A percentile compares a stretch with the other conserved stretches of the same genome.
phyloP scores from a whole-genome alignment of 108 stramenopile species.

The Pelagomonas calceolata region DNA sequence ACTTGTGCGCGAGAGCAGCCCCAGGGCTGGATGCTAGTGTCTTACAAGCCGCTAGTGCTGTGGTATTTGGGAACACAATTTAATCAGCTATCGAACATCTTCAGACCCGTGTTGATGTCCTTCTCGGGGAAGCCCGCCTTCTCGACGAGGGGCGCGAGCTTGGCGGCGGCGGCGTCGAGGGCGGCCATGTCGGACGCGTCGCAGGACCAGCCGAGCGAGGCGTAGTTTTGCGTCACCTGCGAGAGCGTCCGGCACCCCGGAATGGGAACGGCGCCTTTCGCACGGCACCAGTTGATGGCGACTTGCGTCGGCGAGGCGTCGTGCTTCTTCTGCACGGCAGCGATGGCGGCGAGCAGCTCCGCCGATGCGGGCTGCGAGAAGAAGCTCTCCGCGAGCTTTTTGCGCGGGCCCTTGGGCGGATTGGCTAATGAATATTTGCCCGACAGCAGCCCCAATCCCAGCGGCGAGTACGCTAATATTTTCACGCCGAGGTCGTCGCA shows the following conservation, averaged over 20 bases:
- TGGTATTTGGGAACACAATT: too few species aligned
- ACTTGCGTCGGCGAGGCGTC: conserved; percentile 36
- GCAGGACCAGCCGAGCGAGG: conserved; percentile 43
- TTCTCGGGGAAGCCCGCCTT: conserved; percentile 42
- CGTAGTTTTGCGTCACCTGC: conserved; percentile 48
- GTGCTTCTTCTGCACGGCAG: conserved; percentile 31
- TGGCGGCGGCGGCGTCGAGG: conserved; percentile 40
- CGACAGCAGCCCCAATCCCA: conserved; percentile 54
- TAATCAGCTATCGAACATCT: conserved; percentile 63
- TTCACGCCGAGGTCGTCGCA: conserved; percentile 55
- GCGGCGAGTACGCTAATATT: conserved; percentile 51
- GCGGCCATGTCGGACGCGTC: conserved; percentile 32
- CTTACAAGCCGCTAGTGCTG: too few species aligned
- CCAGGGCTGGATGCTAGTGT: too few species aligned
- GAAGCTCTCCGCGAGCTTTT: conserved; percentile 34
- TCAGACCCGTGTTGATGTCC: conserved; percentile 45
- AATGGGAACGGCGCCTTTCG: conserved; percentile 58
- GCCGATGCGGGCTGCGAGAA: conserved; percentile 30
- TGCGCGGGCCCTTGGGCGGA: conserved; percentile 41
- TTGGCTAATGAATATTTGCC: conserved; percentile 45
- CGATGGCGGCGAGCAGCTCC: background rate
- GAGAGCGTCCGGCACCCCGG: conserved; percentile 50
- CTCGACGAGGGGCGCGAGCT: conserved; percentile 32
- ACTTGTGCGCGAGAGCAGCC: too few species aligned
- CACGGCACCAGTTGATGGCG: conserved; percentile 52